A percentile compares a stretch with the other conserved stretches of the same genome.
These are phyloP conservation scores for Rhodotorula sp. DNA, from an alignment of 1,284 basidiomycete species.

Conservation along the genomic window DNA sequence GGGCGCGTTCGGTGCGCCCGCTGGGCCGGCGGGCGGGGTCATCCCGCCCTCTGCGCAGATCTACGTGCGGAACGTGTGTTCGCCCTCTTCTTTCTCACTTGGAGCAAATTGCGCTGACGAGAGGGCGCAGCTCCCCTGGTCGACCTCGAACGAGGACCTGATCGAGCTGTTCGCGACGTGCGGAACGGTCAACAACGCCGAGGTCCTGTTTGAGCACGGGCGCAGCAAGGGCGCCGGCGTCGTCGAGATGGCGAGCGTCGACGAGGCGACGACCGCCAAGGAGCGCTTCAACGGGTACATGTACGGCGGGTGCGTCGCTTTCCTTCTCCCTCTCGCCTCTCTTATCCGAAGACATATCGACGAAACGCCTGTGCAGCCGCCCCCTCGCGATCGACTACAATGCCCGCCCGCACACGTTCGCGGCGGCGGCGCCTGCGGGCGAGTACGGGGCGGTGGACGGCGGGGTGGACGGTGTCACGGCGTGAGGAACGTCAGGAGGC, in stretches of 20 bases:
- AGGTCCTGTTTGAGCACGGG: conserved; percentile 77
- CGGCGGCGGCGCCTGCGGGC: not conserved
- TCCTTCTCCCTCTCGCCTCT: not conserved
- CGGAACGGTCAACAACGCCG: conserved; percentile 88
- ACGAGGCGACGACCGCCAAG: conserved; percentile 90
- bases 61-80: conserved; percentile 90
- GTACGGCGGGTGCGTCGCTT: not conserved
- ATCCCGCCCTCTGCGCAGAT: conserved; percentile 92
- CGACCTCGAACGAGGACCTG: conserved; percentile 96
- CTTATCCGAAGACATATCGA: no score
- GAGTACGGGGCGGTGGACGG: not conserved
- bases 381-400: conserved; percentile 13
- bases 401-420: conserved; percentile 2
- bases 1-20: conserved; percentile 9
- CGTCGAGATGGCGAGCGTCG: conserved; percentile 86
- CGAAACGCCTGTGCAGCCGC: not conserved
- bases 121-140: conserved; percentile 80
- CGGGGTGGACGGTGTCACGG: not conserved
- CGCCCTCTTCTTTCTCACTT: no score
- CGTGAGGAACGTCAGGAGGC: not conserved
- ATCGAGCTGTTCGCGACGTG: conserved; percentile 98
- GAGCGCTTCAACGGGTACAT: conserved; percentile 59
- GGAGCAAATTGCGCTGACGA: not conserved
- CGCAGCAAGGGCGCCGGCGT: conserved; percentile 92
- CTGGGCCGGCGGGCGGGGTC: conserved; percentile 36